Conservation (phyloP, 2,329 filamentous ascomycete genomes). For the Drechslerella coelobrocha region DNA sequence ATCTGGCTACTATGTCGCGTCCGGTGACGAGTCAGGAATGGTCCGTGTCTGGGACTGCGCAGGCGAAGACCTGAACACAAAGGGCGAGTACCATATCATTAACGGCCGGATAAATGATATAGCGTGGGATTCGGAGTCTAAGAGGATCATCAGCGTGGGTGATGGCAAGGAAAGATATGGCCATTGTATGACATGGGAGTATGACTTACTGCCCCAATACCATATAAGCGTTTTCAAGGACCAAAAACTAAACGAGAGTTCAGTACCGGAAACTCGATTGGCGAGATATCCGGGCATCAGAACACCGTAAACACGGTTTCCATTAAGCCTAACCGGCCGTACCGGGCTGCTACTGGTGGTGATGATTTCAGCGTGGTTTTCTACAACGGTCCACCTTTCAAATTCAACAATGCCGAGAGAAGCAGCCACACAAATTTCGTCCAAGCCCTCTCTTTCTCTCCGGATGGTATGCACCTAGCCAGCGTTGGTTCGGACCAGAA, state of each 20-base stretch:
- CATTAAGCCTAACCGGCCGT: slow-evolving; percentile 85
- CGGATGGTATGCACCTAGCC: slow-evolving; percentile 80
- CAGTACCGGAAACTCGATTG: slow-evolving; percentile 94
- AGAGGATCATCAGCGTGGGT: slow-evolving; percentile 93
- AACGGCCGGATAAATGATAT: slow-evolving; percentile 94
- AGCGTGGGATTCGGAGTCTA: slow-evolving; percentile 96
- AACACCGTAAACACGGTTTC: slow-evolving; percentile 89
- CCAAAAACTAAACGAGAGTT: slow-evolving; percentile 70
- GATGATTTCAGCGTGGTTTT: slow-evolving; percentile 92
- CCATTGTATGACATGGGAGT: slow-evolving; percentile 41
- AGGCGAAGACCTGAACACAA: slow-evolving; percentile 76
- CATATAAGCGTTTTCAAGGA: slow-evolving; percentile 69
- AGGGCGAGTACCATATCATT: slow-evolving; percentile 93
- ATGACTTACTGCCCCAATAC: slow-evolving; percentile 63
- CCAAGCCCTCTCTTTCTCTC: slow-evolving; percentile 85
- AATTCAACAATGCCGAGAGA: slow-evolving; percentile 80
- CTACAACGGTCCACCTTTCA: slow-evolving; percentile 92
- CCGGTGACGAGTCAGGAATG: slow-evolving; percentile 81
- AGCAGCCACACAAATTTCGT: slow-evolving; percentile 87
- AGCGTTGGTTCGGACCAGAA: slow-evolving; percentile 90
- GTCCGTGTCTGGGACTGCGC: slow-evolving; percentile 92
- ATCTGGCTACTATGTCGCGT: slow-evolving; percentile 92
- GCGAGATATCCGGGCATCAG: slow-evolving; percentile 90
- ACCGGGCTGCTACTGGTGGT: slow-evolving; percentile 86
- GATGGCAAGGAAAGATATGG: slow-evolving; percentile 80